Evolutionary conservation across 257 asterid species (phyloP).

Genomic region (Forsythia viridissima): DNA sequence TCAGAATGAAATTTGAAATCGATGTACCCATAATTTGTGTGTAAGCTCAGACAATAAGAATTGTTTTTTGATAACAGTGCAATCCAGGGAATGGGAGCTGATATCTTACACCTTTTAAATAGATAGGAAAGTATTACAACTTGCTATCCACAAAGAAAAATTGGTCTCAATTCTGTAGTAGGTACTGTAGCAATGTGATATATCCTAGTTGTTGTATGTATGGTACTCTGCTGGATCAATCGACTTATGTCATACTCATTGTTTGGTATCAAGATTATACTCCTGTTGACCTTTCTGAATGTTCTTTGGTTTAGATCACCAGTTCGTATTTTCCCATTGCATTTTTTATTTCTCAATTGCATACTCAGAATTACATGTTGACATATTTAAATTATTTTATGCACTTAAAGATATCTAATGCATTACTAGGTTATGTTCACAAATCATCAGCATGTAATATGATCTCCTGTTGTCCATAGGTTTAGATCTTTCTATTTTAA

Average conservation of each 20-base stretch:
- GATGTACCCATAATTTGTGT: not conserved
- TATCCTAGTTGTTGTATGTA: not conserved
- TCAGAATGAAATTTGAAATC: slow-evolving; percentile 4
- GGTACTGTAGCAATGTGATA: not conserved
- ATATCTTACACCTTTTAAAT: not conserved
- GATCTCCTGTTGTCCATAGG: not conserved
- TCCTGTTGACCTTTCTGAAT: not conserved
- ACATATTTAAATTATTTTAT: not conserved
- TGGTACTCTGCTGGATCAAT: not conserved
- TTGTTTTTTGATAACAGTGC: not conserved
- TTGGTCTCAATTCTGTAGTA: not conserved
- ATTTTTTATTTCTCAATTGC: not conserved
- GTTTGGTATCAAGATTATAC: not conserved
- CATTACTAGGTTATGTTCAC: not conserved
- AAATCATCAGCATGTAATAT: not conserved
- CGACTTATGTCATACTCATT: not conserved
- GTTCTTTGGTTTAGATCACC: not conserved
- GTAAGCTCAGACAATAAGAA: not conserved
- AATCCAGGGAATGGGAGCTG: not conserved
- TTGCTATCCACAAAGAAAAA: not conserved
- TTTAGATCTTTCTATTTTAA: not conserved
- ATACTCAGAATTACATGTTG: not conserved
- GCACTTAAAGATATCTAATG: slow-evolving; percentile 13
- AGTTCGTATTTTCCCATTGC: not conserved
- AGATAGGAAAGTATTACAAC: not conserved